These are phyloP conservation scores for Trichosporon faecale DNA, from an alignment of 1,284 basidiomycete genomes.

Conservation along the genomic window DNA sequence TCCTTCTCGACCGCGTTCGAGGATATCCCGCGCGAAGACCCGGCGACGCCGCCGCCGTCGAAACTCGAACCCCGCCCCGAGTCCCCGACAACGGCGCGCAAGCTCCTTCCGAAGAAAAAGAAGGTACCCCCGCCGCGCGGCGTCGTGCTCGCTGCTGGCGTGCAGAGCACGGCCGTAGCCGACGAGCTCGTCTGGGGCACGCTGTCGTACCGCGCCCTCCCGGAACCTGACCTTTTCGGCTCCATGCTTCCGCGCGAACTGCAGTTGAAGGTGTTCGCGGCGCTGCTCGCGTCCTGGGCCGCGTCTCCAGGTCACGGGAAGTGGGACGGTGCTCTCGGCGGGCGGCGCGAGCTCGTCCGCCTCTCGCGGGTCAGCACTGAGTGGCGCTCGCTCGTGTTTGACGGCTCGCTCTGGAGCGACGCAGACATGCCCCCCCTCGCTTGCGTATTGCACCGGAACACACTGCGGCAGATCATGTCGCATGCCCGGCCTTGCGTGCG, in stretches of 20 bases:
- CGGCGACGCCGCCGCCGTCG: not conserved
- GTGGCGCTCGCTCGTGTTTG: constrained; percentile 75
- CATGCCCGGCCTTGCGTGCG: constrained; percentile 64
- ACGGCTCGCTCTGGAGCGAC: constrained; percentile 78
- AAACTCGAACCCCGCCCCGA: not conserved
- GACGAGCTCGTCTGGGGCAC: constrained; percentile 30
- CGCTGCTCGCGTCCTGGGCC: constrained; percentile 53
- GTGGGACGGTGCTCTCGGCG: constrained; percentile 70
- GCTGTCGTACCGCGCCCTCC: constrained; percentile 20
- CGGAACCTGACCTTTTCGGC: constrained; percentile 32
- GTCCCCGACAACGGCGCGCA: not conserved
- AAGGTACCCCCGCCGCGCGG: constrained; percentile 13
- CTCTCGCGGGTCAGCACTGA: constrained; percentile 74
- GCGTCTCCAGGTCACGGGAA: constrained; percentile 55
- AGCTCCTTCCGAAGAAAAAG: not conserved
- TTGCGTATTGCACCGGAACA: constrained; percentile 44
- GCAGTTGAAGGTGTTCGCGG: constrained; percentile 61
- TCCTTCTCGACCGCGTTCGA: constrained; percentile 3
- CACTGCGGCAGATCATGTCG: constrained; percentile 32
- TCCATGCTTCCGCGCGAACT: constrained; percentile 70
- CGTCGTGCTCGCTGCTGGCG: constrained; percentile 22
- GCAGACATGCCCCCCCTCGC: constrained; percentile 64
- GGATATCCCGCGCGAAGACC: not conserved
- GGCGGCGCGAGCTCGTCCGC: constrained; percentile 71
- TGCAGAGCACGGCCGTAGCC: constrained; percentile 14